Evolutionary conservation across 1,284 basidiomycete species (phyloP), one percentile per base, ranked within the genome.

Genomic region (Xanthoconium separans): DNA sequence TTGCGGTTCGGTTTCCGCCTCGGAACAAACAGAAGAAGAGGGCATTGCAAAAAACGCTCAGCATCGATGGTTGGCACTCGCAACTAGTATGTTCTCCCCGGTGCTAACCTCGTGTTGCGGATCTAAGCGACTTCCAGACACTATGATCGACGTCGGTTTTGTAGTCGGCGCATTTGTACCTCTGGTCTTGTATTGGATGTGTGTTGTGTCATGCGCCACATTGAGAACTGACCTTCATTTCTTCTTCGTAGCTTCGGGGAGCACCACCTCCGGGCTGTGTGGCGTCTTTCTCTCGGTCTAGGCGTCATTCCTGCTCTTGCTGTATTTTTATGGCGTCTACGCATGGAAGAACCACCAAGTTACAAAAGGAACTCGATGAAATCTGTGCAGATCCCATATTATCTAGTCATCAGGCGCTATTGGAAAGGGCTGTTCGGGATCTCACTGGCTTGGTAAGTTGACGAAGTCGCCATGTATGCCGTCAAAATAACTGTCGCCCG

Each of bases 91-190:
- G 80, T 72, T 46, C 53, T 62, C 56, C 60, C 53, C 8, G 57
- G 36, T 5, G 42, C 24, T 10, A 44, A 7, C 18, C 20, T 30
- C 36, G 47, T 40, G 41, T 29, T 54, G 54, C 49, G 42, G 16
- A 48, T 44, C 40, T 48, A 8, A 50, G 13, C 44, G 8, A 13
- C 47, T 47, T 44, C 16, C 13, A 87, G 89, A 93, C 70, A 75
- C 80, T 11, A 94, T 94, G 91, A 94, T 97, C 62, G 93, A 96
- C 68, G 67, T 87, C 53, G 95, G 92, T 43, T 97, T 95, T 66
- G 91, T 94, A 20, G 68, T 94, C 50, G 77, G 91, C 8, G 78
- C 89, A 31, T 93, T 97, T 56, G 89, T 94, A 3, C 90, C 93
- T 11, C 79, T 94, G 18, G 87, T 95, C 27, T 75, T 92, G 33